A percentile compares a stretch with the other conserved stretches of the same genome.
phyloP scores from a whole-genome alignment of 495 filamentous ascomycete species.

The Hypoxylon lienhwacheense region DNA sequence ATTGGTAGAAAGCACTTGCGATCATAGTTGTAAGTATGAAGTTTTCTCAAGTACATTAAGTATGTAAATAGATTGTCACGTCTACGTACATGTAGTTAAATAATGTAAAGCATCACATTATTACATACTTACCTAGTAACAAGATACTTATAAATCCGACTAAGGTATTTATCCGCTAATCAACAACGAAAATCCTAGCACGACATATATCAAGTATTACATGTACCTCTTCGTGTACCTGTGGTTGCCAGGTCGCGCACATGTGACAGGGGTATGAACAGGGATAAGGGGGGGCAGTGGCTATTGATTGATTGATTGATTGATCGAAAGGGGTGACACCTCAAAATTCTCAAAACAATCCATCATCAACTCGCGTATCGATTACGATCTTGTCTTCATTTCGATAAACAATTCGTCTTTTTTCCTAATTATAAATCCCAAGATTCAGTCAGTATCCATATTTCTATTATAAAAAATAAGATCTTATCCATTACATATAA shows the following conservation, averaged over 20 bases:
- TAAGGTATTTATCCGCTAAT: too few relatives aligned
- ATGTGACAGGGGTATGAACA: conserved; percentile 22
- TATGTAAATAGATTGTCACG: neutral
- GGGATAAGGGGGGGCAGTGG: conserved; percentile 10
- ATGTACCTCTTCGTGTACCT: too few relatives aligned
- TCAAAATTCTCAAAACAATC: conserved; percentile 22
- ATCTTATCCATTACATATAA: neutral
- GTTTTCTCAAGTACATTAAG: neutral
- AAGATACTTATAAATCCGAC: too few relatives aligned
- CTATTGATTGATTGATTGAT: too few relatives aligned
- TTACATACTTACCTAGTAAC: neutral
- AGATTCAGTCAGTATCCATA: too few relatives aligned
- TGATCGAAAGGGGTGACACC: conserved; percentile 8
- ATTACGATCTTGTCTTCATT: too few relatives aligned
- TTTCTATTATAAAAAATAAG: too few relatives aligned
- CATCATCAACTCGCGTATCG: conserved; percentile 24
- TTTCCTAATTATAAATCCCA: too few relatives aligned
- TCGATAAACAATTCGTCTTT: neutral
- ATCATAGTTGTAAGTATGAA: neutral
- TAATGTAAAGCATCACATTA: neutral
- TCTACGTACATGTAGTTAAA: neutral
- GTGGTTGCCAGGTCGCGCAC: conserved; percentile 27
- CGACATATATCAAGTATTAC: too few relatives aligned
- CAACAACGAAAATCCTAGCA: too few relatives aligned
- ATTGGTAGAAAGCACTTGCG: too few relatives aligned